Evolutionary conservation across 2,329 filamentous ascomycete species (phyloP).

Genomic region (Ilyonectria sp.): DNA sequence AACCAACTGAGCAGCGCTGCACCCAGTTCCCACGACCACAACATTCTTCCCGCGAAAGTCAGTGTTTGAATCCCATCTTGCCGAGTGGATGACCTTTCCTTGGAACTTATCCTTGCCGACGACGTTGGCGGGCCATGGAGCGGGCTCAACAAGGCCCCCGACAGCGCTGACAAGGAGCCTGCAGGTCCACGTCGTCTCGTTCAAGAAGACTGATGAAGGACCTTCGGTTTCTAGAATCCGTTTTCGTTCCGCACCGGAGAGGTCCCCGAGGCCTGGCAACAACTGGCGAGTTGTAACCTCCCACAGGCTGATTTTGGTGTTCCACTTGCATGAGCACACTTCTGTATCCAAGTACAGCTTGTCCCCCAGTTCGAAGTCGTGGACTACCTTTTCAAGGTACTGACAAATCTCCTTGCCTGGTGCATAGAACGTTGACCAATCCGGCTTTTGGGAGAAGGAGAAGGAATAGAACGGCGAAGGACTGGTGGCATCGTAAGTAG

Average conservation of each 20-base stretch:
- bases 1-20: constrained; percentile 2
- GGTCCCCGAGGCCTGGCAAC: constrained; percentile 8
- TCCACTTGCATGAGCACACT: background rate
- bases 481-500: background rate
- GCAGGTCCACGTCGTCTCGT: constrained; percentile 5
- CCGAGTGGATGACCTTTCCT: constrained; percentile 8
- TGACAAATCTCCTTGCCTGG: constrained; percentile 5
- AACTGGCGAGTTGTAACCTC: background rate
- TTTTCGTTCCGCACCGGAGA: background rate
- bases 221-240: background rate
- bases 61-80: background rate
- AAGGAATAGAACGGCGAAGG: constrained; percentile 5
- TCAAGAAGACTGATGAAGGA: constrained; percentile 1
- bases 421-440: constrained; percentile 5
- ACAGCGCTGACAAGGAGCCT: background rate
- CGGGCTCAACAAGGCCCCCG: constrained; percentile 5
- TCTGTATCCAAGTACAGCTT: background rate
- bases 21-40: constrained; percentile 1
- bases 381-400: constrained; percentile 1
- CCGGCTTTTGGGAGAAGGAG: background rate
- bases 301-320: background rate
- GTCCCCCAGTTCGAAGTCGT: background rate
- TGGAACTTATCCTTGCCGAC: constrained; percentile 1
- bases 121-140: constrained; percentile 3
- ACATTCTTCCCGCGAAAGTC: constrained; percentile 2